phyloP scores from a whole-genome alignment of 2,329 filamentous ascomycete species.

The Cladophialophora yegresii region DNA sequence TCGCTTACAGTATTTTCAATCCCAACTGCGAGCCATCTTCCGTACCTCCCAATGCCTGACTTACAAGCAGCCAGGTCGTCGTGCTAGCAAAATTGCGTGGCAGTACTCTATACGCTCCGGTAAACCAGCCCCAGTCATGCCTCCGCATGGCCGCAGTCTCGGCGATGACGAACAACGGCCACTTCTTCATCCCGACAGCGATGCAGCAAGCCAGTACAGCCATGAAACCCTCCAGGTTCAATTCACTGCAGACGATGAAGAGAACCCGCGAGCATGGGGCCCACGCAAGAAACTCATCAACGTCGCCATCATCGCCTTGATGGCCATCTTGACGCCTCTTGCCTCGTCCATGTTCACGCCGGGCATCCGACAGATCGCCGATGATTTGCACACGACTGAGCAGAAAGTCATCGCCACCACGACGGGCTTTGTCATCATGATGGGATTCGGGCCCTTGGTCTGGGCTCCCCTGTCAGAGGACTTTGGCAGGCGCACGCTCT shows the following conservation, averaged over 20 bases:
- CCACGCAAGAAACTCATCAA: conserved; percentile 51
- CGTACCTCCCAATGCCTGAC: not conserved
- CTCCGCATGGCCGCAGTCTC: not conserved
- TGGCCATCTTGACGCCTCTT: conserved; percentile 44
- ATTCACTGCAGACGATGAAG: conserved; percentile 45
- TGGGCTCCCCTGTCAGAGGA: conserved; percentile 75
- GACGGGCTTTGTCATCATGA: conserved; percentile 54
- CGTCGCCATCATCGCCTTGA: conserved; percentile 53
- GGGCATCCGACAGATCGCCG: conserved; percentile 53
- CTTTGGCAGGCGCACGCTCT: conserved; percentile 67
- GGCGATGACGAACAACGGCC: conserved; percentile 26
- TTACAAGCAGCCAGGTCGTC: not conserved
- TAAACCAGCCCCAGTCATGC: not conserved
- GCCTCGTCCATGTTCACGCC: conserved; percentile 55
- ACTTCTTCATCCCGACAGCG: conserved; percentile 20
- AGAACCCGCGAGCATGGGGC: conserved; percentile 53
- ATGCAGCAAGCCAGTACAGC: conserved; percentile 10
- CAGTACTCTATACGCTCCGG: not conserved
- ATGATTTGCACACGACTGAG: conserved; percentile 47
- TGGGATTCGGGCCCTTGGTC: conserved; percentile 65
- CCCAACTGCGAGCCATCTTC: not conserved
- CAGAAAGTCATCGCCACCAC: conserved; percentile 53
- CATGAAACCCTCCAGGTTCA: conserved; percentile 29
- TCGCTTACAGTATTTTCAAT: not conserved
- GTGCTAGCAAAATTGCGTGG: not conserved